These are phyloP conservation scores for Silene conica DNA, from an alignment of 148 eudicot genomes.

Conservation along the genomic window DNA sequence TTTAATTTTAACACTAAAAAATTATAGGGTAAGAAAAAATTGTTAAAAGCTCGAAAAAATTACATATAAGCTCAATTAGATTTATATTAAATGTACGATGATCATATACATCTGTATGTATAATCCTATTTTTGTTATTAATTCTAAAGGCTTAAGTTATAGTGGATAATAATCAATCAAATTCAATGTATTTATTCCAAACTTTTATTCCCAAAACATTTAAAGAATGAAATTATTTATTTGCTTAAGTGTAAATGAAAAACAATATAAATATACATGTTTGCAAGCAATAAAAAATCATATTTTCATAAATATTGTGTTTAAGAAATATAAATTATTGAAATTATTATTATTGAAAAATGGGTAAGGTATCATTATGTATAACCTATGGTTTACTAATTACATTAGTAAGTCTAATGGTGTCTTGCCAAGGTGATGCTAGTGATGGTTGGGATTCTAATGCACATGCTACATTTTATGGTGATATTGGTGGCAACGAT, in stretches of 20 bases:
- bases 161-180: too few relatives aligned
- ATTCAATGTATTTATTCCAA: background rate
- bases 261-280: background rate
- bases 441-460: constrained; percentile 14
- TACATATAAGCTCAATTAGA: too few relatives aligned
- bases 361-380: constrained; percentile 3
- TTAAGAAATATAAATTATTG: background rate
- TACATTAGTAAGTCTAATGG: background rate
- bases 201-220: background rate
- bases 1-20: too few relatives aligned
- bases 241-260: background rate
- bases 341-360: background rate
- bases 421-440: constrained; percentile 10
- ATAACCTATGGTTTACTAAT: background rate
- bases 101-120: too few relatives aligned
- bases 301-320: background rate
- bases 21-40: too few relatives aligned
- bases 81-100: too few relatives aligned
- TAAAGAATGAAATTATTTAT: too few relatives aligned
- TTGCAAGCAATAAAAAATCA: background rate
- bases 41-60: too few relatives aligned
- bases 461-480: constrained; percentile 34
- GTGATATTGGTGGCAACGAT: constrained; percentile 18
- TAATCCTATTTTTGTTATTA: too few relatives aligned
- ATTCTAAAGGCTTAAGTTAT: too few relatives aligned